These are phyloP conservation scores for Quercus lobata DNA, from an alignment of 331 rosid species.

Conservation along the genomic window DNA sequence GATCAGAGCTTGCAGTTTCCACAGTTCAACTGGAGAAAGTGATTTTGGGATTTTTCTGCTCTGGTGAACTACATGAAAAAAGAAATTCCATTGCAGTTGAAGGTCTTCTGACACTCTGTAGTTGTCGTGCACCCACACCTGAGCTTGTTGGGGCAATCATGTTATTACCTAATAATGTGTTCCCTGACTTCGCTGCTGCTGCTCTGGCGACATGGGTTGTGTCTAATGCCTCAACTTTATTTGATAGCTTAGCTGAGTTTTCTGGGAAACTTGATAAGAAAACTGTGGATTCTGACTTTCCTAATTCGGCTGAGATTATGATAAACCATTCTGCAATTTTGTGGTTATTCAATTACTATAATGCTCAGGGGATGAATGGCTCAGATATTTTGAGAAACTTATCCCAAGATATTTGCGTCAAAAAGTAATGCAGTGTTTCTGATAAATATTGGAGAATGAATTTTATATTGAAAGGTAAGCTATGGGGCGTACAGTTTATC, in stretches of 20 bases:
- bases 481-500: background rate
- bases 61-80: constrained; percentile 21
- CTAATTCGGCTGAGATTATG: constrained; percentile 5
- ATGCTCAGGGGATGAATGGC: constrained; percentile 12
- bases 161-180: constrained; percentile 25
- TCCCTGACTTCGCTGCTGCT: constrained; percentile 20
- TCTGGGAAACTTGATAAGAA: constrained; percentile 22
- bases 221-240: constrained; percentile 18
- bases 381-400: constrained; percentile 7
- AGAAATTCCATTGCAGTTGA: constrained; percentile 21
- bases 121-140: constrained; percentile 24
- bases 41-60: constrained; percentile 16
- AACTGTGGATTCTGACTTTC: background rate
- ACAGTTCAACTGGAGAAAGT: constrained; percentile 20
- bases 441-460: background rate
- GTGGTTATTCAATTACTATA: constrained; percentile 25
- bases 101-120: constrained; percentile 28
- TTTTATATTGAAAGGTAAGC: background rate
- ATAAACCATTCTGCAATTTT: constrained; percentile 29
- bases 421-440: background rate
- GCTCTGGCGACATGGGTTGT: constrained; percentile 26
- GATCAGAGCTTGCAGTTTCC: constrained; percentile 29
- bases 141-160: constrained; percentile 35
- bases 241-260: constrained; percentile 23
- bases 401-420: background rate